Base-by-base conservation (phyloP, 2,329 filamentous ascomycete genomes). In the Calonectria hawksworthii region DNA sequence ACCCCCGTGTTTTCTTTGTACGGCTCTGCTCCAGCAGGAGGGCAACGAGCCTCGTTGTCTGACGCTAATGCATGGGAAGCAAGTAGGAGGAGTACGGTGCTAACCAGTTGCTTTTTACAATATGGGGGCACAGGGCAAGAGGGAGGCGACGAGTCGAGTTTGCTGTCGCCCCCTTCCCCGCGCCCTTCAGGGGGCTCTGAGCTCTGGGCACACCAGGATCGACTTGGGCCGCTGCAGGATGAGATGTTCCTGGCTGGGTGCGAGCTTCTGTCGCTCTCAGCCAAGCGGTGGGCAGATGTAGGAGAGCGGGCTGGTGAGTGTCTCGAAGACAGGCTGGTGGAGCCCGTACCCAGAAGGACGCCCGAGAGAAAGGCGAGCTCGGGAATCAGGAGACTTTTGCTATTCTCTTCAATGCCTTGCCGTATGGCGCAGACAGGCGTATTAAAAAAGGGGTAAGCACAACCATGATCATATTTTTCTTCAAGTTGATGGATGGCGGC, bases 61-160 rank as follows among this genome's bases (percentile, higher is more conserved):
- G 76, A 76, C 72, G 70, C 75, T 79, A 76, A 79, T 72, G 70
- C 74, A 70, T 77, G 73, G n/a, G 76, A 76, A 67, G 52, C 54
- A 34, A 68, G 69, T 51, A 74, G 68, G 74, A 79, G 26, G 56
- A 72, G 38, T n/a, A 56, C 52, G 70, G 64, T 30, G 41, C 50
- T 23, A 47, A 36, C 59, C 28, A 28, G 30, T 74, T 68, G 14
- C 44, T 44, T 64, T 52, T 66, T 59, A 52, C 28, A 54, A 41
- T 72, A 74, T 66, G 64, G 68, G 51, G 52, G 54, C n/a, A 47
- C 32, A 59, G 32, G 54, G 32, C 32, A 64, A 14, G 65, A 70
- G 59, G 23, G 7, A 64, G 59, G n/a, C 68, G 59, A 36, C 36
- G 50, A 73, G 66, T 51, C 36, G 51, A 64, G 54, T 59, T 36